Conservation (phyloP, 2,329 filamentous ascomycete genomes). For the Microcyclospora pomicola region DNA sequence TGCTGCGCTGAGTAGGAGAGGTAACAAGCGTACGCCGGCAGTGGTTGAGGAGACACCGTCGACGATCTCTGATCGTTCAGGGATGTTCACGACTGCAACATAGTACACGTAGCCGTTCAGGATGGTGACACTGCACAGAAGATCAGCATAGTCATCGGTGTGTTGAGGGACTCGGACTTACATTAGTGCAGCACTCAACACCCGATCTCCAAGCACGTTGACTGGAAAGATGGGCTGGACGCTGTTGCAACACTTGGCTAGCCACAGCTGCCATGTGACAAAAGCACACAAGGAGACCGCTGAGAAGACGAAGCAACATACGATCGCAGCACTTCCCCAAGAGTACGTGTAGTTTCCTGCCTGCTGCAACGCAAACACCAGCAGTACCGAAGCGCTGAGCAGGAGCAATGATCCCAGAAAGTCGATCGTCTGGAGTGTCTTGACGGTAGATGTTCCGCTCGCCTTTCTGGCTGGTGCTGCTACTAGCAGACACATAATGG, state of each 20-base stretch:
- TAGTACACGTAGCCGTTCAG: slow-evolving; percentile 12
- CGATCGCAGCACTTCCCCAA: slow-evolving; percentile 32
- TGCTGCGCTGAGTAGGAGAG: slow-evolving; percentile 26
- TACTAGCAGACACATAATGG: slow-evolving; percentile 35
- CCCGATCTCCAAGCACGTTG: slow-evolving; percentile 33
- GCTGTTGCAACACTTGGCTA: slow-evolving; percentile 14
- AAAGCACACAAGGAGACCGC: slow-evolving; percentile 24
- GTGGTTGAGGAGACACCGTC: slow-evolving; percentile 33
- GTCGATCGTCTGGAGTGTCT: slow-evolving; percentile 13
- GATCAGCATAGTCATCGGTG: background rate
- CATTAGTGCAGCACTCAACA: slow-evolving; percentile 33
- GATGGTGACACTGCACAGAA: slow-evolving; percentile 3
- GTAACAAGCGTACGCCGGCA: background rate
- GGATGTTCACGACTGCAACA: slow-evolving; percentile 26
- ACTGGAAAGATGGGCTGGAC: slow-evolving; percentile 44
- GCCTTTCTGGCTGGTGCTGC: slow-evolving; percentile 33
- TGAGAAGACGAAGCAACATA: slow-evolving; percentile 30
- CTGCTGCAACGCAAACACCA: background rate
- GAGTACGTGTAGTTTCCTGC: slow-evolving; percentile 22
- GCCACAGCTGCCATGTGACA: slow-evolving; percentile 27
- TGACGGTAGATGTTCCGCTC: slow-evolving; percentile 31
- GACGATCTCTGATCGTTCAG: slow-evolving; percentile 47
- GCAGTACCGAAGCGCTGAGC: background rate
- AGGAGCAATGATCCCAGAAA: background rate
- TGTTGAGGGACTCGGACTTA: slow-evolving; percentile 1